phyloP scores from a whole-genome alignment of 2,329 filamentous ascomycete species.

The Aspergillus amoenus region DNA sequence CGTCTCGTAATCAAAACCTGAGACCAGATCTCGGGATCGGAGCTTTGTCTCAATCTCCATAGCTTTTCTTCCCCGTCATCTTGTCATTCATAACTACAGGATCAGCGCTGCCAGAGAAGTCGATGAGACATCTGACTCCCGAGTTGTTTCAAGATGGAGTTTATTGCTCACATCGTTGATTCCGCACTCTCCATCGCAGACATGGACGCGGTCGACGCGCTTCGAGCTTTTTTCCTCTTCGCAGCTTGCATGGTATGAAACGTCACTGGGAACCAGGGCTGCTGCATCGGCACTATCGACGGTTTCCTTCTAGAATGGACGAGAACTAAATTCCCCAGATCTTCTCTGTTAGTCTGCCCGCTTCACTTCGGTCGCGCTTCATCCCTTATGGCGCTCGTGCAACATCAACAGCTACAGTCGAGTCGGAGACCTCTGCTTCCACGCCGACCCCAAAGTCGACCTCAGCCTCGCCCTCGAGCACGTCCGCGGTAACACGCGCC shows the following conservation, averaged over 20 bases:
- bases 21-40: background rate
- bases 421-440: slow-evolving; percentile 14
- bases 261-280: background rate
- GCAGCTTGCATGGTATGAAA: slow-evolving; percentile 39
- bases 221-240: slow-evolving; percentile 40
- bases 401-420: slow-evolving; percentile 22
- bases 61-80: background rate
- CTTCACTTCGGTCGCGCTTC: slow-evolving; percentile 55
- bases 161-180: slow-evolving; percentile 14
- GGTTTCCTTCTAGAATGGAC: slow-evolving; percentile 17
- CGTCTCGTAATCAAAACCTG: slow-evolving; percentile 4
- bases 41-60: background rate
- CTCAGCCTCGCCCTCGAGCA: slow-evolving; percentile 12
- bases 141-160: slow-evolving; percentile 12
- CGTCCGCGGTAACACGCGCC: slow-evolving; percentile 21
- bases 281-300: slow-evolving; percentile 3
- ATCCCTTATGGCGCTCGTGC: slow-evolving; percentile 61
- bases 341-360: slow-evolving; percentile 51
- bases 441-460: slow-evolving; percentile 11
- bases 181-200: slow-evolving; percentile 15
- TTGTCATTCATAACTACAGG: background rate
- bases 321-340: slow-evolving; percentile 36
- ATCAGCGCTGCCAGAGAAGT: background rate
- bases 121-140: background rate
- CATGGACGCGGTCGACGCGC: slow-evolving; percentile 34